Conservation (phyloP, 2,329 filamentous ascomycete species). For the Ciborinia camelliae region DNA sequence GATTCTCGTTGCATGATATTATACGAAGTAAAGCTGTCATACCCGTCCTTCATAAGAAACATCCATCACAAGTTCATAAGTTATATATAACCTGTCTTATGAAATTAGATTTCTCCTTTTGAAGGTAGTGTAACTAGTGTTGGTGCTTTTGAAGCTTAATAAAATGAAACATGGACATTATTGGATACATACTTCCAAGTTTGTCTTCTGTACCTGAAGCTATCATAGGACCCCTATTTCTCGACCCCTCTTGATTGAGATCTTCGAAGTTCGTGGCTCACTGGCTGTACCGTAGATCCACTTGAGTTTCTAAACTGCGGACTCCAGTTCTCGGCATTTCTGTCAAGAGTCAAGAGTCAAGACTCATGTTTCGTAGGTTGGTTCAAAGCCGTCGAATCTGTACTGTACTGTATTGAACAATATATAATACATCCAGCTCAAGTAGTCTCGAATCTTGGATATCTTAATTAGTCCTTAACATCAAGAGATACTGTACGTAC, state of each 20-base stretch:
- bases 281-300: constrained; percentile 2
- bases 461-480: not conserved
- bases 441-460: not conserved
- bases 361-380: not conserved
- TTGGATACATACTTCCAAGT: no score
- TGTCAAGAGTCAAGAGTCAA: no score
- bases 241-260: constrained; percentile 7
- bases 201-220: constrained; percentile 9
- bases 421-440: not conserved
- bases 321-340: constrained; percentile 7
- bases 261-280: no score
- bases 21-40: not conserved
- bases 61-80: no score
- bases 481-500: not conserved
- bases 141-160: constrained; percentile 12
- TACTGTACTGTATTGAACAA: no score
- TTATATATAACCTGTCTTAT: no score
- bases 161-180: constrained; percentile 11
- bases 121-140: no score
- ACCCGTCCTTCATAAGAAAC: no score
- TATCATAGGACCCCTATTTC: constrained; percentile 14
- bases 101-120: not conserved
- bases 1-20: not conserved
- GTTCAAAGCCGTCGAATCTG: no score
- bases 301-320: not conserved